Evolutionary conservation across 169 alveolate genomes (phyloP).

Genomic region (Babesia microti): DNA sequence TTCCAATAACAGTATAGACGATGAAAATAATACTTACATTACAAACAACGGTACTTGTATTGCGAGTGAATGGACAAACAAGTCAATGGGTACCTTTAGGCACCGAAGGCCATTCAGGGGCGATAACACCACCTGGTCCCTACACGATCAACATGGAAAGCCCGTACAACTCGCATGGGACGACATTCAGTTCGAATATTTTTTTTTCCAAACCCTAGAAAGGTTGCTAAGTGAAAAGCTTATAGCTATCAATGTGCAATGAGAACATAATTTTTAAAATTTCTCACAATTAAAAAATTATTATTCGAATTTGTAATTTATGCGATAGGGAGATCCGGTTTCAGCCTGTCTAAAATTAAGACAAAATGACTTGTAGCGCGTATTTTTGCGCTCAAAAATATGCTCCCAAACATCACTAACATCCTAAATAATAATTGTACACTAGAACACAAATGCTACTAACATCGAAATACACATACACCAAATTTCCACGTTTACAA

Average conservation of each 20-base stretch:
- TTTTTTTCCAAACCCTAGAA: conserved; percentile 56
- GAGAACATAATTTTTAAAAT: conserved; percentile 22
- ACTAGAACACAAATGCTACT: too few relatives aligned
- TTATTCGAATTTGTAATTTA: conserved; percentile 5
- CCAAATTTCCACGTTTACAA: too few relatives aligned
- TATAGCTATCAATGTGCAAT: conserved; percentile 23
- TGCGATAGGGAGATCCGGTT: conserved; percentile 9
- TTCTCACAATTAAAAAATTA: conserved; percentile 9
- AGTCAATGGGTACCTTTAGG: conserved; percentile 32
- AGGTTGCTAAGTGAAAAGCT: conserved; percentile 51
- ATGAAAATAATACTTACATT: conserved; percentile 29
- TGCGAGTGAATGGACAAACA: conserved; percentile 11
- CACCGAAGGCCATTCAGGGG: conserved; percentile 22
- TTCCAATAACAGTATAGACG: conserved; percentile 27
- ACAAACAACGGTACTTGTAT: conserved; percentile 10
- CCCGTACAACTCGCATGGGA: conserved; percentile 67
- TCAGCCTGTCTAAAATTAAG: not conserved
- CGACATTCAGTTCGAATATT: conserved; percentile 51
- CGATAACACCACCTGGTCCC: conserved; percentile 56
- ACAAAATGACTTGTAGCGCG: conserved; percentile 6
- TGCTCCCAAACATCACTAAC: too few relatives aligned
- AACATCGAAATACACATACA: too few relatives aligned
- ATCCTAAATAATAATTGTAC: too few relatives aligned
- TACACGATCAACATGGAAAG: conserved; percentile 56
- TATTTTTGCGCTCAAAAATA: too few relatives aligned